Conservation (phyloP, 163 green algal species). For the Chloroidium sp. region DNA sequence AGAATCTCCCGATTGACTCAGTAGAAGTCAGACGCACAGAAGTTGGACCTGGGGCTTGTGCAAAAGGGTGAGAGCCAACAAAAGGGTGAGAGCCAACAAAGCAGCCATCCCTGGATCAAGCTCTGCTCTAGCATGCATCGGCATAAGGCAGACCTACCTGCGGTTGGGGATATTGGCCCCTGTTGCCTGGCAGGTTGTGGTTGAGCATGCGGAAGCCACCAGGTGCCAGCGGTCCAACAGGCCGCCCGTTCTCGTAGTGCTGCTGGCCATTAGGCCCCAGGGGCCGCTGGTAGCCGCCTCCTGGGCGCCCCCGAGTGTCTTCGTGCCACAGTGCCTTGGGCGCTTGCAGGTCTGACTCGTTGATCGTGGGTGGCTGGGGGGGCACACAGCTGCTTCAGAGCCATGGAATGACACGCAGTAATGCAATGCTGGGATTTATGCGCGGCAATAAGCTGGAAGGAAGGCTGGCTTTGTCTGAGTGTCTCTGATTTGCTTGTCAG, state of each 20-base stretch:
- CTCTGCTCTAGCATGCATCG: too few species aligned
- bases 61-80: too few species aligned
- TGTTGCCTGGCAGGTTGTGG: constrained; percentile 18
- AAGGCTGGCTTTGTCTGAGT: not conserved
- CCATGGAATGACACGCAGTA: not conserved
- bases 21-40: too few species aligned
- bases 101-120: too few species aligned
- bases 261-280: not conserved
- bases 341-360: constrained; percentile 36
- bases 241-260: too few species aligned
- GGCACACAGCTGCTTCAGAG: constrained; percentile 3
- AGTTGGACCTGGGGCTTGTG: too few species aligned
- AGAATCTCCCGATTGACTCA: too few species aligned
- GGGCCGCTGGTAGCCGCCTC: not conserved
- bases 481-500: not conserved
- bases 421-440: not conserved
- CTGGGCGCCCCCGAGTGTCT: constrained; percentile 13
- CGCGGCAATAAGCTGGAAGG: not conserved
- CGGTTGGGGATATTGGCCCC: too few species aligned
- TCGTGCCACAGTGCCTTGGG: constrained; percentile 69
- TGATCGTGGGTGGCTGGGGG: constrained; percentile 33
- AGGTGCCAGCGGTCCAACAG: constrained; percentile 1
- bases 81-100: too few species aligned
- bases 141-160: too few species aligned
- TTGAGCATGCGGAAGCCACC: constrained; percentile 41